A percentile compares a stretch with the other conserved stretches of the same genome.
Evolutionary conservation across 2,329 filamentous ascomycete species (phyloP).

Genomic region (Sporothrix euskadiensis): DNA sequence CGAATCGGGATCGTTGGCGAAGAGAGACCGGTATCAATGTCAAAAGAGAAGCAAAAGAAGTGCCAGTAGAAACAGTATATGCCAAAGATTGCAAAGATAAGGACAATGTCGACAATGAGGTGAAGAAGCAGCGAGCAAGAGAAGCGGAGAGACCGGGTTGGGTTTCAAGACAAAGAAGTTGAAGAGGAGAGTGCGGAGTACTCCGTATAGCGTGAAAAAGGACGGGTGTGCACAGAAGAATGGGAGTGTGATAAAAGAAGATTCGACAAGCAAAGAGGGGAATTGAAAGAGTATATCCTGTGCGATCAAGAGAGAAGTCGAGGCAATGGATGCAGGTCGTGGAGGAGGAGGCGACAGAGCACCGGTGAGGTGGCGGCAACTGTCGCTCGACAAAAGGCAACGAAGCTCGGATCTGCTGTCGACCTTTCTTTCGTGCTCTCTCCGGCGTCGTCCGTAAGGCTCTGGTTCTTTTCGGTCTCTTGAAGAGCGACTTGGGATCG

Average conservation of each 20-base stretch:
- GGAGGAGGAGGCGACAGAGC: conserved; percentile 14
- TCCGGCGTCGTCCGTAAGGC: too few species aligned
- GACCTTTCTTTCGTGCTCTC: not conserved
- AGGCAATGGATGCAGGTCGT: not conserved
- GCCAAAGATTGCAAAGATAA: not conserved
- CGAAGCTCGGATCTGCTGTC: not conserved
- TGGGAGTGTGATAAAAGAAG: not conserved
- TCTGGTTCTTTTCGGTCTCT: not conserved
- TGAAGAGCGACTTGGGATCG: not conserved
- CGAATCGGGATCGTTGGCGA: conserved; percentile 6
- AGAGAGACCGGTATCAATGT: not conserved
- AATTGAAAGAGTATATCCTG: not conserved
- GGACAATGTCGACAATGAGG: not conserved
- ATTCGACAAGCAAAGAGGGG: not conserved
- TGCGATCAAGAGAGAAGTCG: not conserved
- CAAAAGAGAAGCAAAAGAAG: not conserved
- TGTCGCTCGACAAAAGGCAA: conserved; percentile 18
- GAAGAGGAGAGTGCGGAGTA: not conserved
- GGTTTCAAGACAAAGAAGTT: conserved; percentile 5
- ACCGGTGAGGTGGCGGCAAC: not conserved
- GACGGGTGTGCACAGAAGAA: not conserved
- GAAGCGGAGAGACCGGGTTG: not conserved
- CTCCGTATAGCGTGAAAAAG: not conserved
- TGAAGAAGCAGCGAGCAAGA: not conserved
- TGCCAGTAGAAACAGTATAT: not conserved